Evolutionary conservation across 2,329 filamentous ascomycete genomes (phyloP).

Genomic region (Verticillium alfalfae): DNA sequence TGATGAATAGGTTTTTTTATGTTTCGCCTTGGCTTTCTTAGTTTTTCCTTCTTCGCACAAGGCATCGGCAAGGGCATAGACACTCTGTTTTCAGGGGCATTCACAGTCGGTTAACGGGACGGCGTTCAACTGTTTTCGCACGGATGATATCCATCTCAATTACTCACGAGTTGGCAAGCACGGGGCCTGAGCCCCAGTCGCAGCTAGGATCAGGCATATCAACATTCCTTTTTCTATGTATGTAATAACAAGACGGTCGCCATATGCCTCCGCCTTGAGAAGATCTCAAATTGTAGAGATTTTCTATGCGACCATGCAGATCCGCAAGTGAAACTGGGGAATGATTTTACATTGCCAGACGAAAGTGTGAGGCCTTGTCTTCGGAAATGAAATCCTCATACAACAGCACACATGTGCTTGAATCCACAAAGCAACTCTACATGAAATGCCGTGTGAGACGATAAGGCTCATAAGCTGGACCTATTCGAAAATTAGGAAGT

Average conservation of each 20-base stretch:
- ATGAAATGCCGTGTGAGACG: not conserved
- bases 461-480: not conserved
- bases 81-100: conserved; percentile 9
- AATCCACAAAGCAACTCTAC: not conserved
- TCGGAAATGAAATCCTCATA: not conserved
- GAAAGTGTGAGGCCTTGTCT: not conserved
- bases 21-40: not conserved
- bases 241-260: not conserved
- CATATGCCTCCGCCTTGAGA: not conserved
- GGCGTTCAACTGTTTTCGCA: conserved; percentile 1
- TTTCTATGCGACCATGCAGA: not conserved
- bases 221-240: not conserved
- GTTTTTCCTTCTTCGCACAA: conserved; percentile 8
- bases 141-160: conserved; percentile 10
- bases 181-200: not conserved
- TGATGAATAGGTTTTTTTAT: conserved; percentile 6
- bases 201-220: not conserved
- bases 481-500: not conserved
- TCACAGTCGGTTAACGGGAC: conserved; percentile 1
- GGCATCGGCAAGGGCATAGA: conserved; percentile 14
- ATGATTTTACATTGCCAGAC: not conserved
- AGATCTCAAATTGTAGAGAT: not conserved
- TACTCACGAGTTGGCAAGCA: conserved; percentile 1
- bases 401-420: not conserved
- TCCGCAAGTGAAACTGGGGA: not conserved